phyloP scores from a whole-genome alignment of 805 yeast species.

The Wickerhamomyces canadensis region DNA sequence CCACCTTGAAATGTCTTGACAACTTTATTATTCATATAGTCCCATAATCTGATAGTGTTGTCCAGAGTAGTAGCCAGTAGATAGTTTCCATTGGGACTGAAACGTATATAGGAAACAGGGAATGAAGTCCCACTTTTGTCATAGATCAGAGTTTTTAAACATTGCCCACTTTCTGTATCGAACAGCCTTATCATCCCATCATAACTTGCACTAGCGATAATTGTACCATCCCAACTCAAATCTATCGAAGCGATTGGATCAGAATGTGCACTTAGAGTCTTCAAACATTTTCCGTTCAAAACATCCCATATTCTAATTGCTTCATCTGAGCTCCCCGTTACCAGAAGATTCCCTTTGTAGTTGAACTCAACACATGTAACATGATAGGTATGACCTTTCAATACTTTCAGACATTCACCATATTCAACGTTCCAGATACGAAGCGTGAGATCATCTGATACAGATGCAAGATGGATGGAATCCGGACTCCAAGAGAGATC shows the following conservation, averaged over 20 bases:
- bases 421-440: slow-evolving; percentile 61
- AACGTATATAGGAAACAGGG: slow-evolving; percentile 70
- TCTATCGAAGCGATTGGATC: slow-evolving; percentile 81
- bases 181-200: slow-evolving; percentile 89
- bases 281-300: slow-evolving; percentile 57
- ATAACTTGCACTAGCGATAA: slow-evolving; percentile 79
- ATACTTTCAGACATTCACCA: slow-evolving; percentile 42
- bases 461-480: slow-evolving; percentile 68
- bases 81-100: slow-evolving; percentile 78
- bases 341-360: slow-evolving; percentile 68
- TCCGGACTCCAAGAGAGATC: slow-evolving; percentile 77
- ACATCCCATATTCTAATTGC: slow-evolving; percentile 90
- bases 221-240: slow-evolving; percentile 71
- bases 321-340: slow-evolving; percentile 86
- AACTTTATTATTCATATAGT: slow-evolving; percentile 73
- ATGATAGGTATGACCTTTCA: slow-evolving; percentile 75
- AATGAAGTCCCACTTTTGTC: slow-evolving; percentile 70
- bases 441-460: slow-evolving; percentile 79
- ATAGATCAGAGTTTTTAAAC: slow-evolving; percentile 82
- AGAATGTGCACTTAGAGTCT: slow-evolving; percentile 86
- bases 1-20: slow-evolving; percentile 60
- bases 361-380: slow-evolving; percentile 70
- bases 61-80: slow-evolving; percentile 76
- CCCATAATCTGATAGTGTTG: slow-evolving; percentile 79
- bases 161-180: slow-evolving; percentile 85